Base-by-base conservation (phyloP, 345 rosid species). In the Syzygium jambos region DNA sequence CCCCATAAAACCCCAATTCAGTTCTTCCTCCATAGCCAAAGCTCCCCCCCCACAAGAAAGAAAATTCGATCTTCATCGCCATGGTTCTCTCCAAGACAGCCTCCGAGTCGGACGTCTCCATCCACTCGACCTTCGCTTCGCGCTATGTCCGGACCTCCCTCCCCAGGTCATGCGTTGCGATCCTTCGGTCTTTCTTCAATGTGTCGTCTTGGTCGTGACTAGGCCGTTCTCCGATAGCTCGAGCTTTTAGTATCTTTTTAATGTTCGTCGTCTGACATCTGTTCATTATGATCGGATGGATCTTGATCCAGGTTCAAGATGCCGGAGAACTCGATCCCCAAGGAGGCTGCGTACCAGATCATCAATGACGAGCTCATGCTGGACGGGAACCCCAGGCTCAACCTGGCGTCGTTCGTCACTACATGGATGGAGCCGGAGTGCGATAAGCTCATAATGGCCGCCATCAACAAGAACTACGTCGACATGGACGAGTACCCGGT, bases 121-220 rank as follows among this genome's bases (percentile, higher is more conserved):
- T 95, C 73, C 95, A 95, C 92, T 95, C 97, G 78, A 95, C 98
- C 85, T 95, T 95, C 89, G 95, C 98, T 51, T 95, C 98, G 56
- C 93, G 98, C 78, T 95, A 95, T 73, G 98, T 95, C 52, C 95
- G 98, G 30, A 87, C 95, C 53, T 92, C 98, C 12, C 95, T 95
- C 63, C 97, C 98, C 2, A 90, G 95, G 96, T 84, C 51, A 1
- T 11, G 0, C 43, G 38, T 91, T 90, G 56, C 78, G 38, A 0
- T 21, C 5, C 52, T 38, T 2, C 22, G 43, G 49, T 16, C 21
- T 29, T 1, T 27, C 68, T 59, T 59, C 68, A 12, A 27, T 12
- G 68, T 27, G 68, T 7, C 6, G 0, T 27, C 68, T 59, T 12
- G 68, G 68, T 59, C 68, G 1, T 15, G 68, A 2, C 34, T 59